Percentiles rank a stretch among this genome's conserved stretches.
phyloP scores from a whole-genome alignment of 352 stramenopile species.

The Globisporangium cystogenes region DNA sequence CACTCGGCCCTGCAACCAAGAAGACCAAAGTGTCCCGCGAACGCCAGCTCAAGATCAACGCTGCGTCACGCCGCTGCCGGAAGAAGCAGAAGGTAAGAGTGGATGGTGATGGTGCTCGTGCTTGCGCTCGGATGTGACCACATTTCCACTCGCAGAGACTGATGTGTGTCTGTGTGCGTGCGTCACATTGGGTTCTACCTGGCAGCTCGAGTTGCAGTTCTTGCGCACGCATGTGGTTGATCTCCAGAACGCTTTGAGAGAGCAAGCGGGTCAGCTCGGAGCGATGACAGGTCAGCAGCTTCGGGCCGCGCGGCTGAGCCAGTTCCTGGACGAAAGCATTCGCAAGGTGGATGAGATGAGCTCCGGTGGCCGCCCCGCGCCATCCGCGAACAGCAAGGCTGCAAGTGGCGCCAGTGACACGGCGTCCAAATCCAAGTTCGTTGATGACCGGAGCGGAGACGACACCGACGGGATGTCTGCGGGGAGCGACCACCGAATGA shows the following conservation, averaged over 20 bases:
- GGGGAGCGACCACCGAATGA: constrained; percentile 33
- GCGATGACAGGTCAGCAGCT: constrained; percentile 32
- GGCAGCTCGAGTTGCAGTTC: constrained; percentile 73
- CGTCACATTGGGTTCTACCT: neutral
- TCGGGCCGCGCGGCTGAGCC: constrained; percentile 34
- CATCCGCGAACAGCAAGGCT: constrained; percentile 21
- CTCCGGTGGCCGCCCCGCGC: constrained; percentile 32
- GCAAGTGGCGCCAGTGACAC: constrained; percentile 22
- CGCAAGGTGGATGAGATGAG: constrained; percentile 78
- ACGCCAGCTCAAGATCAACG: constrained; percentile 86
- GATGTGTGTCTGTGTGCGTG: neutral
- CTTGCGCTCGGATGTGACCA: neutral
- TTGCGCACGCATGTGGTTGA: constrained; percentile 77
- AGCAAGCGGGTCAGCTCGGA: constrained; percentile 54
- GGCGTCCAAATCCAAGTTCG: constrained; percentile 11
- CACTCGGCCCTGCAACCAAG: constrained; percentile 28
- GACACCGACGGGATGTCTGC: constrained; percentile 31
- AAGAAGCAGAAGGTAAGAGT: constrained; percentile 73
- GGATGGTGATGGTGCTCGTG: neutral
- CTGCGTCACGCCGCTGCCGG: constrained; percentile 68
- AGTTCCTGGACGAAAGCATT: constrained; percentile 68
- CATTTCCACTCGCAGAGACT: neutral
- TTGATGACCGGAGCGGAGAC: constrained; percentile 35
- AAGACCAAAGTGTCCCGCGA: constrained; percentile 85
- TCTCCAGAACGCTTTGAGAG: constrained; percentile 60